Base-by-base conservation (phyloP, 2,329 filamentous ascomycete genomes). In the Talaromyces sp. region DNA sequence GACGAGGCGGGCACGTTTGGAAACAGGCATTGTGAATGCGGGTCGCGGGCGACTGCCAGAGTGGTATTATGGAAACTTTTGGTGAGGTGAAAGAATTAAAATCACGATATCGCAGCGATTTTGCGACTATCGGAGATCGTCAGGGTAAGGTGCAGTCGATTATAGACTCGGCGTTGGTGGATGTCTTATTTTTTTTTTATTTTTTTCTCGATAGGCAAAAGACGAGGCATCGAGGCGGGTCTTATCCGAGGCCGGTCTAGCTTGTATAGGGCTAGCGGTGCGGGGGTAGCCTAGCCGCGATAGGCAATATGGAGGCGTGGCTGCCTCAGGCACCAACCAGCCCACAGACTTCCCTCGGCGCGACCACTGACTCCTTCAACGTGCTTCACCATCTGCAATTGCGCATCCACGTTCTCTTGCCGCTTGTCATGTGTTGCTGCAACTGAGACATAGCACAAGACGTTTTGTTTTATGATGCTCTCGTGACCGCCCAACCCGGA, bases 1-100 rank as follows among this genome's bases (percentile, higher is more conserved):
- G 69, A 96, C 87, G 77, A 96, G 84, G 79, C 89, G 93, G 70
- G 89, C 85, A 78, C 95, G 91, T 84, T 95, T 98, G 66, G 95
- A 98, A 82, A 96, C 93, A 75, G 95, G 95, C 95, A 99, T 99
- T 67, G 66, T 54, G 52, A 17, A 58, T 17, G 51, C 17, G 22
- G 25, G 27, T 22, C 19, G 19, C 13, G 44, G 4, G 25, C 44
- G 25, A 51, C n/a, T 9, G 19, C 44, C 19, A 27, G 44, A 10
- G 5, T 13, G 8, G 19, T 51, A 9, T 22, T 51, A 51, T 15
- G 5, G 13, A 7, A 39, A 5, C 15, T n/a, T 39, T 39, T 6
- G 15, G 36, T 3, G 36, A n/a, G 15, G 3, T n/a, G 5, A n/a
- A 39, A n/a, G 13, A n/a, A 39, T 39, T n/a, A 25, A 6, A 3